A percentile compares a stretch with the other conserved stretches of the same genome.
Evolutionary conservation across 441 rosid genomes (phyloP).

Genomic region (Mallotus japonicus): DNA sequence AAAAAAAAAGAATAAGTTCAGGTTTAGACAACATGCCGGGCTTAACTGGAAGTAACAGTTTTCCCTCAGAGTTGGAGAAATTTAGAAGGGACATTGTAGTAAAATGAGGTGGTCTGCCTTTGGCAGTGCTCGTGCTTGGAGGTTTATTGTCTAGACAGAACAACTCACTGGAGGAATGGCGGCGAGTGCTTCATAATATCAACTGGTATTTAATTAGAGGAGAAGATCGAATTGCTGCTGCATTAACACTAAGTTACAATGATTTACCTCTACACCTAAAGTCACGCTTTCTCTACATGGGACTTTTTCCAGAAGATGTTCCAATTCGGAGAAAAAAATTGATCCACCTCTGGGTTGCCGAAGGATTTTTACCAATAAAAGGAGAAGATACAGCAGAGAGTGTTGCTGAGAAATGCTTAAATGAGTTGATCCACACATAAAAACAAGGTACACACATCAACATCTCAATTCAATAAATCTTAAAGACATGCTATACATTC

Average conservation of each 20-base stretch:
- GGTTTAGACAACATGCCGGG: too few species aligned
- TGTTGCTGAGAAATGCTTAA: neutral
- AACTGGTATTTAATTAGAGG: neutral
- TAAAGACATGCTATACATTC: neutral
- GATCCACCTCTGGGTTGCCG: constrained; percentile 7
- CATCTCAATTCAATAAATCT: neutral
- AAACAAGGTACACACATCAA: neutral
- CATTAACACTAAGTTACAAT: constrained; percentile 10
- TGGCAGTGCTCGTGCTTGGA: neutral
- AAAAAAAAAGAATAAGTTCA: too few species aligned
- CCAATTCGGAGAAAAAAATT: neutral
- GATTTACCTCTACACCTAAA: constrained; percentile 5
- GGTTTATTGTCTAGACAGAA: neutral
- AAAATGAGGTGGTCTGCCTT: constrained; percentile 1
- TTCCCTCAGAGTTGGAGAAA: neutral
- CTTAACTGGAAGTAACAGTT: neutral
- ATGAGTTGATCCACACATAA: neutral
- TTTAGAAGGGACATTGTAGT: neutral
- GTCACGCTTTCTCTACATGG: constrained; percentile 13
- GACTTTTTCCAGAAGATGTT: neutral
- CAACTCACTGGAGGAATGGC: neutral
- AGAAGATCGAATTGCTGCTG: neutral
- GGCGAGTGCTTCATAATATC: neutral
- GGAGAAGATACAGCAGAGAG: neutral
- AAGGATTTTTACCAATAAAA: neutral